Conservation (phyloP, 2,329 filamentous ascomycete genomes). For the Colletotrichum gloeosporioides region DNA sequence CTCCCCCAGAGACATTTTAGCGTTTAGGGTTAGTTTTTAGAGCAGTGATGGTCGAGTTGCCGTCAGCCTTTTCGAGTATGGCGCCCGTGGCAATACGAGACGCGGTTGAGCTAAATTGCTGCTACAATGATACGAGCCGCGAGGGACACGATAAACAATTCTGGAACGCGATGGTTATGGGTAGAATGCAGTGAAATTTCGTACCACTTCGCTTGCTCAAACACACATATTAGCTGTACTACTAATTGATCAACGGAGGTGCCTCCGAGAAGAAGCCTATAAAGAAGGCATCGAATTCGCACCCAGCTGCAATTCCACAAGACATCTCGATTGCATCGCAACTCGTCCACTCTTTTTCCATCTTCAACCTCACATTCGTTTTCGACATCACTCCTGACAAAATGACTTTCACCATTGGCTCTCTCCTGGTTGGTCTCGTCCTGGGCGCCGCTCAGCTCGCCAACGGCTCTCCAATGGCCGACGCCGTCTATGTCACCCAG, state of each 20-base stretch:
- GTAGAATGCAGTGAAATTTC: background rate
- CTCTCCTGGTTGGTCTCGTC: background rate
- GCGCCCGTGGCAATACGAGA: background rate
- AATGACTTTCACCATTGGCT: background rate
- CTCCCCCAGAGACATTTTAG: background rate
- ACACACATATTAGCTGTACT: background rate
- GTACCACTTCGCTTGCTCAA: background rate
- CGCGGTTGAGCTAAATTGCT: background rate
- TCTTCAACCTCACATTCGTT: background rate
- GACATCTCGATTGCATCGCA: background rate
- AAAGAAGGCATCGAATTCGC: background rate
- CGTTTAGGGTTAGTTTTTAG: background rate
- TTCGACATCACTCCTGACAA: no score
- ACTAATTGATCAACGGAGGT: background rate
- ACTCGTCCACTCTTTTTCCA: background rate
- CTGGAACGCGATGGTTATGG: background rate
- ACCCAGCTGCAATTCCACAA: background rate
- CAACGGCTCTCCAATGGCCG: background rate
- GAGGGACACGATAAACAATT: background rate
- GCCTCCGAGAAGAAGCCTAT: background rate
- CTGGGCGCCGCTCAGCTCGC: background rate
- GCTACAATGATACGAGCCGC: background rate
- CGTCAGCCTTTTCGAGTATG: background rate
- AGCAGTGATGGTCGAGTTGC: background rate
- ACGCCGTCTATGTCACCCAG: conserved; percentile 28